Evolutionary conservation across 2,329 filamentous ascomycete species (phyloP).

Genomic region (Epichloe aotearoae): DNA sequence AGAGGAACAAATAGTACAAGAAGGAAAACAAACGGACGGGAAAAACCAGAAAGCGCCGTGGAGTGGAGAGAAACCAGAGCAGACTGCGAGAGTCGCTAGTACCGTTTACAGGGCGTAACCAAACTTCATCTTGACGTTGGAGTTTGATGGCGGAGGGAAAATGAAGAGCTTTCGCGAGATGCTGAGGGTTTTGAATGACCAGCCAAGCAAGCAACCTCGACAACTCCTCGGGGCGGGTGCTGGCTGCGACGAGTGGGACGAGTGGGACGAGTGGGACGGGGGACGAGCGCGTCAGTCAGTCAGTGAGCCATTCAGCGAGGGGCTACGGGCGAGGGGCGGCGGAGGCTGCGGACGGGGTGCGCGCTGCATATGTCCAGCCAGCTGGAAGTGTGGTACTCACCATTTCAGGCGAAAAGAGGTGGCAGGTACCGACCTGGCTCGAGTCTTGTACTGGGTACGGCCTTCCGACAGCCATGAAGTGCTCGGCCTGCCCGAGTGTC

Average conservation of each 20-base stretch:
- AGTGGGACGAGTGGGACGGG: too few relatives aligned
- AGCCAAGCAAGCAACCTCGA: neutral
- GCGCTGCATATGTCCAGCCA: neutral
- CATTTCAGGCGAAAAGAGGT: neutral
- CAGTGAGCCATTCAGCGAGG: neutral
- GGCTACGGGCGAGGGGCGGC: too few relatives aligned
- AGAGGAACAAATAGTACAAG: slow-evolving; percentile 4
- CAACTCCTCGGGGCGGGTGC: neutral
- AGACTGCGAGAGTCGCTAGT: slow-evolving; percentile 43
- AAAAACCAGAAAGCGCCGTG: slow-evolving; percentile 17
- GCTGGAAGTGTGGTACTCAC: slow-evolving; percentile 1
- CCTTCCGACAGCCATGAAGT: too few relatives aligned
- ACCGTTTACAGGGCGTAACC: slow-evolving; percentile 36
- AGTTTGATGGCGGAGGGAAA: slow-evolving; percentile 34
- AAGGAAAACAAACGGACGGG: slow-evolving; percentile 5
- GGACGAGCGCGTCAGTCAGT: neutral
- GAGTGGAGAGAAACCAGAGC: slow-evolving; percentile 31
- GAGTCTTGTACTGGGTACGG: too few relatives aligned
- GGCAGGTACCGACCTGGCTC: neutral
- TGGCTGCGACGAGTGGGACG: neutral
- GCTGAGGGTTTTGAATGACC: slow-evolving; percentile 19
- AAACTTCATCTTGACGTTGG: slow-evolving; percentile 39
- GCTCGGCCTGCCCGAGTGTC: too few relatives aligned
- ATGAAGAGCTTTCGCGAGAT: slow-evolving; percentile 4
- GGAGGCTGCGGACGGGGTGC: too few relatives aligned